A percentile compares a stretch with the other conserved stretches of the same genome.
These are phyloP conservation scores for Sistotremastrum suecicum DNA, from an alignment of 768 basidiomycete genomes.

Conservation along the genomic window DNA sequence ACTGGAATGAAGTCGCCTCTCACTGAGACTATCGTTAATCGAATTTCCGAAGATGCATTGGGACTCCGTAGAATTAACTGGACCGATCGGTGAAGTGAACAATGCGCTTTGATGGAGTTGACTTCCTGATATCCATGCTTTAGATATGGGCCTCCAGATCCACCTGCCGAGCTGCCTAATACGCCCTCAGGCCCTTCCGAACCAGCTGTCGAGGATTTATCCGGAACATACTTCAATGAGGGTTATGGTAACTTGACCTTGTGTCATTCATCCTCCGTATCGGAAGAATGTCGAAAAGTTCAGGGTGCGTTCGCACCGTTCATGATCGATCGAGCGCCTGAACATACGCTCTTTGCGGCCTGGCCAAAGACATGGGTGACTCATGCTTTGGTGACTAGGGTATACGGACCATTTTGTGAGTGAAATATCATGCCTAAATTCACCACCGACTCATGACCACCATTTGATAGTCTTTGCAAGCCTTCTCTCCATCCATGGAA, in stretches of 20 bases:
- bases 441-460: slow-evolving; percentile 5
- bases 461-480: too few species aligned
- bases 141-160: too few species aligned
- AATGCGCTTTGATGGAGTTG: too few species aligned
- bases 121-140: too few species aligned
- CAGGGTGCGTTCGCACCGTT: slow-evolving; percentile 16
- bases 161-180: too few species aligned
- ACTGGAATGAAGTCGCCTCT: slow-evolving; percentile 8
- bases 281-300: slow-evolving; percentile 13
- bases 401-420: slow-evolving; percentile 10
- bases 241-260: slow-evolving; percentile 26
- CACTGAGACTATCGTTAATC: slow-evolving; percentile 5
- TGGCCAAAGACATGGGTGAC: slow-evolving; percentile 23
- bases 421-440: slow-evolving; percentile 13
- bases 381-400: slow-evolving; percentile 19
- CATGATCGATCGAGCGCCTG: slow-evolving; percentile 3
- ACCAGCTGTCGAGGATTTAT: slow-evolving; percentile 6
- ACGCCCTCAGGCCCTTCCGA: too few species aligned
- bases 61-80: neutral
- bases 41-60: slow-evolving; percentile 13
- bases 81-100: too few species aligned
- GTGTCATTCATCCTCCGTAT: slow-evolving; percentile 16
- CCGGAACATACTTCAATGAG: slow-evolving; percentile 22
- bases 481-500: too few species aligned
- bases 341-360: slow-evolving; percentile 15